Conservation (phyloP, 148 eudicot species). For the Gaultheria prostrata region DNA sequence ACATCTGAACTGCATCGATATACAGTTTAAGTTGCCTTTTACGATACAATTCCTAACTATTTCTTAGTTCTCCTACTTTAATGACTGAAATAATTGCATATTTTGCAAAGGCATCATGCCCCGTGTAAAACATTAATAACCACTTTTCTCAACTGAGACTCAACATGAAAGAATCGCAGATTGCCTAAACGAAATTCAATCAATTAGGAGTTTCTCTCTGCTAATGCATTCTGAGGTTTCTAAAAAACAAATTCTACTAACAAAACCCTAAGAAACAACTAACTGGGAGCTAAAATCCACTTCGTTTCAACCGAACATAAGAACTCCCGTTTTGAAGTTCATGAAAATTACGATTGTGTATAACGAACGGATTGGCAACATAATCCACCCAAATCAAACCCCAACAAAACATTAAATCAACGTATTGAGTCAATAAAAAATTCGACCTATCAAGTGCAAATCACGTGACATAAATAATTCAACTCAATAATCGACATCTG, state of each 20-base stretch:
- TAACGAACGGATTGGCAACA: neutral
- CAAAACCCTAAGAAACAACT: conserved; percentile 9
- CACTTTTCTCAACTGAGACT: neutral
- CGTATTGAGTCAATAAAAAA: neutral
- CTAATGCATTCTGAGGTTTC: neutral
- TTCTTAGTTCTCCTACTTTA: neutral
- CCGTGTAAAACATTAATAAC: neutral
- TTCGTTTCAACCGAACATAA: neutral
- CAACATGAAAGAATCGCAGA: neutral
- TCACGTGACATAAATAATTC: neutral
- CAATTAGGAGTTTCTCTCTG: neutral
- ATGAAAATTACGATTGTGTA: neutral
- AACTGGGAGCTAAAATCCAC: neutral
- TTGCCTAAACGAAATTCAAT: neutral
- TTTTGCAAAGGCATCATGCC: neutral
- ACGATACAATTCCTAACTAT: neutral
- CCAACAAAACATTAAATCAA: neutral
- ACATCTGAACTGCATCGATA: neutral
- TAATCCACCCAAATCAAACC: neutral
- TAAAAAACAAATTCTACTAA: neutral
- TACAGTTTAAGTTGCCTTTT: neutral
- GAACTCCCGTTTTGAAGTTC: neutral
- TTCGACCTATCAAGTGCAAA: neutral
- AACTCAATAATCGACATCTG: neutral
- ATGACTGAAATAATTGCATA: neutral